Base-by-base conservation (phyloP, 2,329 filamentous ascomycete species). In the Alternaria infectoria region DNA sequence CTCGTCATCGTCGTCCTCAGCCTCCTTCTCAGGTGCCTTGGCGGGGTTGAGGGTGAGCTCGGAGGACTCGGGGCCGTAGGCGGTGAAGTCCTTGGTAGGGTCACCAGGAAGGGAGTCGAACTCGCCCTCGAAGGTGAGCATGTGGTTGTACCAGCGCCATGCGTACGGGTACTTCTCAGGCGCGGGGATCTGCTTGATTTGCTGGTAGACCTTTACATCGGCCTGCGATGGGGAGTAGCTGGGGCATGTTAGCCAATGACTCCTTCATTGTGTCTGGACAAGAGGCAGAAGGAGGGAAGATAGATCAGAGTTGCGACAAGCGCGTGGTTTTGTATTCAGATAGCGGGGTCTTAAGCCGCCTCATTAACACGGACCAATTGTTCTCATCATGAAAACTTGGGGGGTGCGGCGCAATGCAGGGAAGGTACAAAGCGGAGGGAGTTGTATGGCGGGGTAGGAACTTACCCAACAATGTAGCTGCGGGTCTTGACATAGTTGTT, bases 131-230 rank as follows among this genome's bases (percentile, higher is more conserved):
- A 92, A 97, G 76, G 92, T 91, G 82, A 92, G 89, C 81, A 97
- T 93, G 89, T 99, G 95, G 89, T 96, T 97, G 90, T 97, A 97
- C 96, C 96, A 99, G 83, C 96, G 91, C 80, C 93, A 93, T 79
- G 91, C 93, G 86, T 97, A 87, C 79, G 95, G 93, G 90, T 91
- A 97, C 87, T 97, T 97, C 82, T 87, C 86, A 77, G 91, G 88
- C 74, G 91, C 89, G 76, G 96, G 96, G 65, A 89, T 83, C 74
- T 86, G 84, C 79, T 87, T 90, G 81, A 97, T 83, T 78, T 92
- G 92, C 89, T 98, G 97, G 92, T 92, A 98, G 85, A 89, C 89
- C 83, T 91, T 92, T 78, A 96, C 95, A 87, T 99, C 96, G 84
- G 96, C 96, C 88, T 99, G 96, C 77, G 93, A 93, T 77, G 94